Base-by-base conservation (phyloP, 1,284 basidiomycete genomes). In the Chalciporus piperatoides region DNA sequence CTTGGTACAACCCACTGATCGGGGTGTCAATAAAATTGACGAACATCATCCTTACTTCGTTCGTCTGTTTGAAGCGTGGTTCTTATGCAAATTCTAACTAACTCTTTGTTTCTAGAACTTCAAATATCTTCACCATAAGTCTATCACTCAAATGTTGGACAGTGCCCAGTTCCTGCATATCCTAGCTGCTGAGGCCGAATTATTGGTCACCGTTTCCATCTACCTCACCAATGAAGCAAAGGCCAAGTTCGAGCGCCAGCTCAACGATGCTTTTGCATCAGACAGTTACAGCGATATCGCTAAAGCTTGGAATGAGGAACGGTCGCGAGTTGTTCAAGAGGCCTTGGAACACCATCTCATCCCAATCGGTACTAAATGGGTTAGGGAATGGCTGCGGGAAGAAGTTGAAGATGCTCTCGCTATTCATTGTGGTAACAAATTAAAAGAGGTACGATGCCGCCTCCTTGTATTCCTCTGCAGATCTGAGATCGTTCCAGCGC, bases 51-150 rank as follows among this genome's bases (percentile, higher is more conserved):
- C 84, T 0, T 97, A 90, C 70, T 93, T 86, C 64, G 95, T 94
- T 64, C 56, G 92, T 79, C 17, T 27, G 25, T n/a, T 45, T n/a
- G 7, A 38, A 39, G 39, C 23, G 30, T 15, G 30, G 37, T 23
- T 49, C 40, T 42, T 23, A 17, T 32, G 19, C 41, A 19, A 23
- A 4, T 39, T 15, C 37, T 58, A 27, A 65, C 33, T 10, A 19
- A 27, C 17, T 21, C 38, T 21, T n/a, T 37, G 36, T 33, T 42
- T 27, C 17, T 58, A 97, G 92, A 85, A 85, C 59, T 99, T 99
- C 82, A 99, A 99, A 76, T 99, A 97, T 72, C 76, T 99, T 35
- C 74, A 80, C 36, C 78, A 86, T 59, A 99, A 98, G 67, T 86
- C 83, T 9, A 79, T 92, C 27, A 67, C 68, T n/a, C 78, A 82